Evolutionary conservation across 176 grass and related monocot species (phyloP), one percentile per base, ranked within the genome.

Genomic region (Rhynchospora tenuis): DNA sequence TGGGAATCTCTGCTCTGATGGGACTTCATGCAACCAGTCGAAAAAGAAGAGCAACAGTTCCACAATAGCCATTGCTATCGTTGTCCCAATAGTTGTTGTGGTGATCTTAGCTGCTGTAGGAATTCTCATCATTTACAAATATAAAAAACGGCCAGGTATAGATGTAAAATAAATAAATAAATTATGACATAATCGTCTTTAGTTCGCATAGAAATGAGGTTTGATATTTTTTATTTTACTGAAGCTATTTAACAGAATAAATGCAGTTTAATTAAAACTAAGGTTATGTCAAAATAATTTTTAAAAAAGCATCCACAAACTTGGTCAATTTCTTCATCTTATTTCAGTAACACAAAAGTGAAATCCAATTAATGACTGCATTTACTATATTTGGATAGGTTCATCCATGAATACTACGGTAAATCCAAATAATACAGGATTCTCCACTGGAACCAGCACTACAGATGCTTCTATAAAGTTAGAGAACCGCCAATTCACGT

Each of bases 401-500:
- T 28, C 42, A 59, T 50, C 75, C 42, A 68, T 10, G 60, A 79
- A 47, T 24, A 80, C 27, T 48, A 64, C 55, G 1, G 72, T 86
- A 8, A 81, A 31, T 14, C 79, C 80, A 0, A 28, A 61, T 6
- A 83, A 84, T 11, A 55, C 70, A 33, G 9, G 0, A 29, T 6
- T 14, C 33, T 8, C 58, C 63, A 9, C n/a, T 51, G 68, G 43
- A 4, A 7, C 26, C 3, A 10, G 3, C 38, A 22, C 76, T 5
- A 6, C 0, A 13, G 38, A 89, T 15, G 57, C 42, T 62, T 28
- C 64, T 15, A 23, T 84, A 56, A 54, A 73, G 4, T 26, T 89
- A 52, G 67, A 92, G 59, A 96, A 87, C 48, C 88, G 89, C 17
- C 80, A 46, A 43, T 93, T 96, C 69, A 88, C 87, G 0, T 89